phyloP scores from a whole-genome alignment of 164 flowering plant species.

The Dillenia suffruticosa region DNA sequence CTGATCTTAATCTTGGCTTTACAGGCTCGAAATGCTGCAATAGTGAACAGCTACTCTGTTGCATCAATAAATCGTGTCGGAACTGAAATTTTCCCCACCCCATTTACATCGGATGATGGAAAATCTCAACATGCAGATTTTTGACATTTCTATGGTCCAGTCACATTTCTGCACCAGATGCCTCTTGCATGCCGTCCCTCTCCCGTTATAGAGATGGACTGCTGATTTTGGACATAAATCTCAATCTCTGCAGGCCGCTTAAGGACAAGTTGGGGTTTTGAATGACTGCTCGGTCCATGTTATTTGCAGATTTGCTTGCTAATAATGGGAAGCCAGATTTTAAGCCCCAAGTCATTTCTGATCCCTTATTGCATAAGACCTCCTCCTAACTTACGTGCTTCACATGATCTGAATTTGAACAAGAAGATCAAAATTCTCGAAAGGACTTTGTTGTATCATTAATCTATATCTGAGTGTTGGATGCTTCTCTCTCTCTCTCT shows the following conservation, averaged over 20 bases:
- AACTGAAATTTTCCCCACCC: conserved; percentile 82
- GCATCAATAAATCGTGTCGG: conserved; percentile 97
- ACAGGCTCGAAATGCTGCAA: conserved; percentile 98
- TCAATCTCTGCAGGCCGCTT: conserved; percentile 88
- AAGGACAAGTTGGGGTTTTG: conserved; percentile 98
- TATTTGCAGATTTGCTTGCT: conserved; percentile 62
- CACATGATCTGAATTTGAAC: too few species aligned
- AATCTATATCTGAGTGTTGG: too few species aligned
- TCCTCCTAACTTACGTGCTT: conserved; percentile 9
- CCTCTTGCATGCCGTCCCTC: conserved; percentile 90
- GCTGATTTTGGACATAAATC: conserved; percentile 90
- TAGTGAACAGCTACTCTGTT: conserved; percentile 89
- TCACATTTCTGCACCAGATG: conserved; percentile 89
- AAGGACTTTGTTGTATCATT: too few species aligned
- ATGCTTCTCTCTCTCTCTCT: too few species aligned
- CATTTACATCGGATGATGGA: conserved; percentile 97
- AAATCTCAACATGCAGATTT: conserved; percentile 87
- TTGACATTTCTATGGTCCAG: conserved; percentile 98
- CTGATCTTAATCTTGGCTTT: conserved; percentile 7
- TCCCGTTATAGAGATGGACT: conserved; percentile 77
- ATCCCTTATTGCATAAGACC: conserved; percentile 61
- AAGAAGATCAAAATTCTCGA: too few species aligned
- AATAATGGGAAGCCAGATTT: conserved; percentile 73
- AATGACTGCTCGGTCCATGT: conserved; percentile 90
- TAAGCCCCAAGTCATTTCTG: conserved; percentile 79